A percentile compares a stretch with the other conserved stretches of the same genome.
Evolutionary conservation across 805 yeast species (phyloP).

Genomic region (Kodamaea sagamina): DNA sequence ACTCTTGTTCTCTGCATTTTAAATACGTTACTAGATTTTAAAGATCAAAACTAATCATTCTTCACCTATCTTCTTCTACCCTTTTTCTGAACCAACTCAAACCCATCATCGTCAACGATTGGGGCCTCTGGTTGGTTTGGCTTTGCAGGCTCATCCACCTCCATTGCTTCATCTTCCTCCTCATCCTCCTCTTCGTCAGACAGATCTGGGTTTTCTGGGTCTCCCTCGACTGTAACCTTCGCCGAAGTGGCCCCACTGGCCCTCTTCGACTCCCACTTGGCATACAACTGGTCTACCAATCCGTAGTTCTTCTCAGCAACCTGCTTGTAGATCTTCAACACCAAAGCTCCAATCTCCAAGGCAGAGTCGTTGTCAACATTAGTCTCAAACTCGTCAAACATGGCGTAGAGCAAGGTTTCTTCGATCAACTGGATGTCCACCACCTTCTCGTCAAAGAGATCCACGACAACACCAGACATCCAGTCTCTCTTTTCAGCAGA

Average conservation of each 20-base stretch:
- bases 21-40: too few species aligned
- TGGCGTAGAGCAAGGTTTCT: constrained; percentile 80
- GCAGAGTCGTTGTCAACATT: constrained; percentile 89
- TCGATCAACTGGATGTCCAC: constrained; percentile 82
- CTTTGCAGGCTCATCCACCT: constrained; percentile 25
- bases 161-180: constrained; percentile 39
- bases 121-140: constrained; percentile 48
- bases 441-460: constrained; percentile 63
- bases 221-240: constrained; percentile 53
- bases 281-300: constrained; percentile 59
- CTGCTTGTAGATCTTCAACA: constrained; percentile 67
- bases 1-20: too few species aligned
- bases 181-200: constrained; percentile 50
- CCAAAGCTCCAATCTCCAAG: constrained; percentile 63
- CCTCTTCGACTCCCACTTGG: constrained; percentile 58
- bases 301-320: constrained; percentile 55
- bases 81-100: constrained; percentile 79
- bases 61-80: constrained; percentile 44
- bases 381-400: constrained; percentile 94
- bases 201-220: constrained; percentile 63
- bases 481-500: constrained; percentile 92
- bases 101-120: constrained; percentile 90
- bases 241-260: constrained; percentile 28
- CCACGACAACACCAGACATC: constrained; percentile 82
- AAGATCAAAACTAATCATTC: too few species aligned